Conservation (phyloP, 805 yeast species). For the Huiozyma naganishii region DNA sequence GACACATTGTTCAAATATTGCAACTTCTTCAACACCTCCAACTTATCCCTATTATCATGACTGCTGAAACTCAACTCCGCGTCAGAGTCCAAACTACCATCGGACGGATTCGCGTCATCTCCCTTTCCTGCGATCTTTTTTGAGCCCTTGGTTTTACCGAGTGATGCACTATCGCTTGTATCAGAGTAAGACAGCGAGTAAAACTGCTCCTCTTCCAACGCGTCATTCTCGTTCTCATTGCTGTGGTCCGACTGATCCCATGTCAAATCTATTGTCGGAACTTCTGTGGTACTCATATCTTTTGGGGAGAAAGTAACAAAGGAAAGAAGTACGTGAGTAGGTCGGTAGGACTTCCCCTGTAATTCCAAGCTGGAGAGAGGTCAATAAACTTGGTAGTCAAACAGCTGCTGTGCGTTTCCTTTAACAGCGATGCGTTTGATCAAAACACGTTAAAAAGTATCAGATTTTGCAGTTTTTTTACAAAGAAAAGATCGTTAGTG, state of each 20-base stretch:
- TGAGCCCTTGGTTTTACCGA: not conserved
- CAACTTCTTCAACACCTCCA: conserved; percentile 1
- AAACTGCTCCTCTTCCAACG: not conserved
- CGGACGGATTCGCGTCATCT: not conserved
- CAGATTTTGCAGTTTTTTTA: too few species aligned
- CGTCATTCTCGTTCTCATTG: not conserved
- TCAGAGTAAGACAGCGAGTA: too few species aligned
- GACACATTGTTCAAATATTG: not conserved
- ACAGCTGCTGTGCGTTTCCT: too few species aligned
- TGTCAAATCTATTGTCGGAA: conserved; percentile 16
- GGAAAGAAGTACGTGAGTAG: not conserved
- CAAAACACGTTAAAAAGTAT: too few species aligned
- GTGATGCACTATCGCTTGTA: not conserved
- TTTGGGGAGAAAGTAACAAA: not conserved
- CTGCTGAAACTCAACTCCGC: conserved; percentile 1
- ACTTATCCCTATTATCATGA: conserved; percentile 1
- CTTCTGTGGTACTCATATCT: not conserved
- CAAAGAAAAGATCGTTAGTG: too few species aligned
- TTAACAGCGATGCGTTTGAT: too few species aligned
- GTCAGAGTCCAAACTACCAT: not conserved
- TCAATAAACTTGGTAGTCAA: too few species aligned
- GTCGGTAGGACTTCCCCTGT: not conserved
- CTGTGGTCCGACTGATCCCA: conserved; percentile 6
- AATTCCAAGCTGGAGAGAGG: too few species aligned
- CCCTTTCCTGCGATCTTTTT: not conserved